Base-by-base conservation (phyloP, 148 eudicot genomes). In the Nepenthes gracilis region DNA sequence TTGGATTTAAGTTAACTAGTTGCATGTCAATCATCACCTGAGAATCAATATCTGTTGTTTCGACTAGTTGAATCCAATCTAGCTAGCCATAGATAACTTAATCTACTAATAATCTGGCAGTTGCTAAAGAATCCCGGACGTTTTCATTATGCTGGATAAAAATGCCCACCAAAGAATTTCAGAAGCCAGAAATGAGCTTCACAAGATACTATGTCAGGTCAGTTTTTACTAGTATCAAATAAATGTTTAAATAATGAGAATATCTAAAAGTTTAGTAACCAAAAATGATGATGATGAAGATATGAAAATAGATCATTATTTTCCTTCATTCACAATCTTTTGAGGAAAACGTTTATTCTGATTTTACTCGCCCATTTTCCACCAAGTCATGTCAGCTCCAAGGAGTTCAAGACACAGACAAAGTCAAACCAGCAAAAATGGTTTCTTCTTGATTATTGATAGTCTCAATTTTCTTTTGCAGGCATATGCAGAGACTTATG, bases 121-220 rank as follows among this genome's bases (percentile, higher is more conserved):
- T 11, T 47, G 5, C 3, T 12, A 33, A 15, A 23, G 36, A 23
- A 50, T 71, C 11, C 76, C 71, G 33, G 84, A 81, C 9, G 66
- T 74, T 13, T 74, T 80, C 49, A 77, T 71, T 48, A 81, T 80
- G 14, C 72, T 80, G 12, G 81, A 80, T 47, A 80, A 81, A 52
- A 71, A 65, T 35, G 75, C 77, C 65, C 60, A 66, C 14, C 75
- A 77, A 1, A 74, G 85, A 36, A 55, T 77, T 66, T 65, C 62
- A 58, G 85, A 81, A 65, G 81, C 81, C 40, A 77, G 77, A 81
- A 61, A 72, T 33, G 72, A 72, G 58, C 81, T 81, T 12, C 81
- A 77, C 51, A 64, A 70, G 13, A 77, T 81, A 67, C 57, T 81
- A 33, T 71, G 55, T 52, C 38, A 63, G 66, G 55, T 61, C 9